These are phyloP conservation scores for Trichoderma sp. DNA, from an alignment of 2,329 filamentous ascomycete species.

Conservation along the genomic window DNA sequence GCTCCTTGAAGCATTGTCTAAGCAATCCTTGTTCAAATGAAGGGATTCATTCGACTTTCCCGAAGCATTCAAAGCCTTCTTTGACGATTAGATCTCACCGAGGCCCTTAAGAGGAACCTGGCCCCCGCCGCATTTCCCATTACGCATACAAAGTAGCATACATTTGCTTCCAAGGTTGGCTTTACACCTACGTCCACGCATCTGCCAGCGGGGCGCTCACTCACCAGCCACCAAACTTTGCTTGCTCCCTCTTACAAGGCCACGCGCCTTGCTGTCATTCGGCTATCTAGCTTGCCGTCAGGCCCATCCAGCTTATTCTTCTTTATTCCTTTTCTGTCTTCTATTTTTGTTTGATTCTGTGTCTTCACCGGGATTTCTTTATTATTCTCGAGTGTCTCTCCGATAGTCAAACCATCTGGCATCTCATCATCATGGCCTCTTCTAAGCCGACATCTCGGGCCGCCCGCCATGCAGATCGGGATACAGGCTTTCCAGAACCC, in stretches of 20 bases:
- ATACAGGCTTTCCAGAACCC: slow-evolving; percentile 54
- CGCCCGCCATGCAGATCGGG: slow-evolving; percentile 32
- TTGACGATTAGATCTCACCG: background rate
- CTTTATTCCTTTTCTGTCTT: background rate
- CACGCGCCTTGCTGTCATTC: slow-evolving; percentile 13
- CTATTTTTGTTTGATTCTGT: background rate
- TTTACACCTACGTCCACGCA: background rate
- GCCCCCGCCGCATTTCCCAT: background rate
- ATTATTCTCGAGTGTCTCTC: too few species aligned
- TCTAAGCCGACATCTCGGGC: slow-evolving; percentile 12
- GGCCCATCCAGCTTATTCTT: background rate
- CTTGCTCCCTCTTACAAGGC: slow-evolving; percentile 15
- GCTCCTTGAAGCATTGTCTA: slow-evolving; percentile 12
- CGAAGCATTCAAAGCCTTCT: background rate
- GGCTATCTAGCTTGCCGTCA: slow-evolving; percentile 1
- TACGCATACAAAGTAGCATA: background rate
- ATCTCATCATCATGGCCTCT: slow-evolving; percentile 2
- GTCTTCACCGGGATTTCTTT: background rate
- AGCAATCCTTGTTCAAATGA: slow-evolving; percentile 16
- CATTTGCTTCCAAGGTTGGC: background rate
- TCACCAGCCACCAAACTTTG: slow-evolving; percentile 17
- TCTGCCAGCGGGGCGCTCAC: slow-evolving; percentile 4
- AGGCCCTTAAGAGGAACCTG: slow-evolving; percentile 1
- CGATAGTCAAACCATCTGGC: background rate
- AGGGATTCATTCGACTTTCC: slow-evolving; percentile 7